Conservation (phyloP, 148 eudicot species). For the Heliamphora exappendiculata region DNA sequence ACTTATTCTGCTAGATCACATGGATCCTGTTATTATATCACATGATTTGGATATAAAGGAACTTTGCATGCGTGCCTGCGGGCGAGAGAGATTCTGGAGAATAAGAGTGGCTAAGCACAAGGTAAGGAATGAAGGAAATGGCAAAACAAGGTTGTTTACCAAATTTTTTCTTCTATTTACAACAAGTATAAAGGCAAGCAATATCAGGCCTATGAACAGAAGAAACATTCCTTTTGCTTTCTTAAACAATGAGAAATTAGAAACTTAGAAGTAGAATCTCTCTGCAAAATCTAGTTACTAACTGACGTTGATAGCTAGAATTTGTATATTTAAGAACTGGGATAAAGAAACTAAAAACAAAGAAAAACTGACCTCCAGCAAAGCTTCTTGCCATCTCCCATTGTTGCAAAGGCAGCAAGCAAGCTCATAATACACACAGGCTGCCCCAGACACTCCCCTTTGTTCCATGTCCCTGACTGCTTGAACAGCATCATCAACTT, state of each 20-base stretch:
- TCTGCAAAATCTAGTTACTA: background rate
- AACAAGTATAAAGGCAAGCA: too few relatives aligned
- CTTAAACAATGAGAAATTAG: background rate
- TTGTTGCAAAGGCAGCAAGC: slow-evolving; percentile 87
- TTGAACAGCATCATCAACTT: slow-evolving; percentile 66
- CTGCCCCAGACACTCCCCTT: slow-evolving; percentile 70
- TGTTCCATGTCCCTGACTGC: slow-evolving; percentile 85
- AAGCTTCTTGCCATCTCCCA: slow-evolving; percentile 86
- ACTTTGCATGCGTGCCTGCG: too few relatives aligned
- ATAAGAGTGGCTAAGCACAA: too few relatives aligned
- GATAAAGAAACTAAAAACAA: background rate
- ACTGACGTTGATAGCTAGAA: background rate
- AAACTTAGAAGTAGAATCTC: background rate
- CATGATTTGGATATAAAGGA: too few relatives aligned
- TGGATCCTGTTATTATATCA: too few relatives aligned
- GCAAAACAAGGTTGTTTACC: too few relatives aligned
- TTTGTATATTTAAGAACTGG: background rate
- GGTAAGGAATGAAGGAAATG: too few relatives aligned
- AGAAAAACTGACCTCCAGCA: slow-evolving; percentile 51
- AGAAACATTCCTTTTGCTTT: background rate
- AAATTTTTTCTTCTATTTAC: too few relatives aligned
- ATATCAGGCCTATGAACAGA: background rate
- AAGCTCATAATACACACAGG: slow-evolving; percentile 83
- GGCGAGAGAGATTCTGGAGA: too few relatives aligned
- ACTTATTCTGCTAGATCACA: too few relatives aligned